Evolutionary conservation across 768 basidiomycete species (phyloP).

Genomic region (Glaciozyma martinii): DNA sequence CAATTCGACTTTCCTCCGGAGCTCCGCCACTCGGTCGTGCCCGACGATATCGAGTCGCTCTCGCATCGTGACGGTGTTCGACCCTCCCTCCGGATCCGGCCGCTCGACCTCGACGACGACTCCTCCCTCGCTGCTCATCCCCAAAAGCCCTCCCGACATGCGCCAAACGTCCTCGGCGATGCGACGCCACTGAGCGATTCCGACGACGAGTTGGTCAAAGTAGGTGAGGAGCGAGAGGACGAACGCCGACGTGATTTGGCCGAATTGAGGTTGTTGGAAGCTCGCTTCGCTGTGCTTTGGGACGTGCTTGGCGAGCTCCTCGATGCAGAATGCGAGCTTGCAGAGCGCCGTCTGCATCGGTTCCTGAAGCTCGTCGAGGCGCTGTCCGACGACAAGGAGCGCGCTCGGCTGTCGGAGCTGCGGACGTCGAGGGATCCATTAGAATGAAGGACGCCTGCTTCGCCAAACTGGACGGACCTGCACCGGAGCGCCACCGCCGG

Average conservation of each 20-base stretch:
- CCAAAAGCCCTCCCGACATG: background rate
- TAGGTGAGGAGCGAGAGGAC: background rate
- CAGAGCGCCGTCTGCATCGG: too few species aligned
- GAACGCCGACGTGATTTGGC: background rate
- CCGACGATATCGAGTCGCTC: background rate
- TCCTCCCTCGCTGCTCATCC: background rate
- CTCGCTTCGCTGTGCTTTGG: background rate
- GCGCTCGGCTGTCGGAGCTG: too few species aligned
- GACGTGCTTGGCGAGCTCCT: background rate
- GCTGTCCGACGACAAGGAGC: too few species aligned
- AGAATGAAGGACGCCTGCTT: too few species aligned
- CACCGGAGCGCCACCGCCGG: too few species aligned
- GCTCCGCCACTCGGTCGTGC: too few species aligned
- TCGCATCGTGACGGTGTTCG: background rate
- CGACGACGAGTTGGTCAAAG: background rate
- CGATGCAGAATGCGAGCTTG: background rate
- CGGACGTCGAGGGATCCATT: too few species aligned
- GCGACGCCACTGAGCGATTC: background rate
- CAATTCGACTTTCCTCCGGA: background rate
- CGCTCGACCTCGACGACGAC: background rate
- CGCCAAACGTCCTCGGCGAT: constrained; percentile 4
- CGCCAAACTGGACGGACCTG: too few species aligned
- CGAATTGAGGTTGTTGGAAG: background rate
- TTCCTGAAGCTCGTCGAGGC: too few species aligned
- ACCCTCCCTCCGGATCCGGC: constrained; percentile 2